These are phyloP conservation scores for Boletus barrowsii DNA, from an alignment of 768 basidiomycete species.

Conservation along the genomic window DNA sequence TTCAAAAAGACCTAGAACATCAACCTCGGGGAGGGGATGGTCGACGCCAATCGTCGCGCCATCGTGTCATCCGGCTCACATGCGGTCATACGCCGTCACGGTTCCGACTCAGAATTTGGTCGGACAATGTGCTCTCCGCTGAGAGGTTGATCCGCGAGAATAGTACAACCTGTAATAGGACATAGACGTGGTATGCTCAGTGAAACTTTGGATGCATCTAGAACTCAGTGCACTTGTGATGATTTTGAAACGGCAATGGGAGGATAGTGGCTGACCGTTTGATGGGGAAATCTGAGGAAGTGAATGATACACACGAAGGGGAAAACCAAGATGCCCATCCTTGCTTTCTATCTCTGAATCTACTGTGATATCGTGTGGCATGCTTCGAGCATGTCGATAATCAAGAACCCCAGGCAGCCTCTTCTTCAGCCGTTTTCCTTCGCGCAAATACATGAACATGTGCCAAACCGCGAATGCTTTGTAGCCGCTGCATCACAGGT, in stretches of 20 bases:
- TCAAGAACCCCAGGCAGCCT: slow-evolving; percentile 15
- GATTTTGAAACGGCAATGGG: not conserved
- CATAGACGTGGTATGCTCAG: no score
- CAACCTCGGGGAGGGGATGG: slow-evolving; percentile 74
- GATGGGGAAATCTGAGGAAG: not conserved
- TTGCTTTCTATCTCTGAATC: slow-evolving; percentile 4
- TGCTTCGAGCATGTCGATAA: not conserved
- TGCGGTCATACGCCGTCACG: no score
- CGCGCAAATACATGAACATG: slow-evolving; percentile 88
- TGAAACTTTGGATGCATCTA: no score
- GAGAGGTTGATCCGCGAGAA: no score
- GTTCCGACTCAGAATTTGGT: no score
- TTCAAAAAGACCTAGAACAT: slow-evolving; percentile 63
- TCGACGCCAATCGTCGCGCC: slow-evolving; percentile 45
- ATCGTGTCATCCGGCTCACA: not conserved
- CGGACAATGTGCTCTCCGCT: no score
- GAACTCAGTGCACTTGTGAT: not conserved
- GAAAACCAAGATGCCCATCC: not conserved
- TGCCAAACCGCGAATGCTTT: slow-evolving; percentile 77
- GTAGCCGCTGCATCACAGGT: slow-evolving; percentile 53
- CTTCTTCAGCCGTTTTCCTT: slow-evolving; percentile 38
- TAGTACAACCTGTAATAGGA: no score
- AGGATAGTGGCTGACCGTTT: not conserved
- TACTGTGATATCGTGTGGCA: not conserved
- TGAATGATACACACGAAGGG: not conserved